phyloP scores from a whole-genome alignment of 352 stramenopile species.

The Phytophthora sp. region DNA sequence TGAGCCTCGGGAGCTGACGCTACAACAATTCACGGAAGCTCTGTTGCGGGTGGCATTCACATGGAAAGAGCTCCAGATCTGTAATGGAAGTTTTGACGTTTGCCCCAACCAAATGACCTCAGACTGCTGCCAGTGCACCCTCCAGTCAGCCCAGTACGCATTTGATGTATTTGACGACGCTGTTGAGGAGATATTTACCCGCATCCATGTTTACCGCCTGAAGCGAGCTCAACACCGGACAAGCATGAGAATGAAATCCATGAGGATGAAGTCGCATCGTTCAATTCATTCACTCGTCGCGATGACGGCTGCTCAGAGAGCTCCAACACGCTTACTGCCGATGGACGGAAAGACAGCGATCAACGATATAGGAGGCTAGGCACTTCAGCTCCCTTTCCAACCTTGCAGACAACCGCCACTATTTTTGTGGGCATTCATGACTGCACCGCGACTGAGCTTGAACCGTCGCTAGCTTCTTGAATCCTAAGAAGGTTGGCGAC shows the following conservation, averaged over 20 bases:
- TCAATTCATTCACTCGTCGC: conserved; percentile 23
- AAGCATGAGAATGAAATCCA: conserved; percentile 39
- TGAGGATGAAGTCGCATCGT: conserved; percentile 19
- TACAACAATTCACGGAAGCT: conserved; percentile 61
- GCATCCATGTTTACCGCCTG: conserved; percentile 38
- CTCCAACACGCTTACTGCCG: conserved; percentile 11
- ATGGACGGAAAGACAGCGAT: background rate
- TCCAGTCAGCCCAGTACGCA: conserved; percentile 32
- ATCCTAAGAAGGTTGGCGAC: background rate
- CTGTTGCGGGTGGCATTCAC: conserved; percentile 53
- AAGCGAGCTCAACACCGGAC: conserved; percentile 33
- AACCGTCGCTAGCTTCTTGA: conserved; percentile 16
- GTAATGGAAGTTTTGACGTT: conserved; percentile 55
- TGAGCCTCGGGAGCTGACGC: conserved; percentile 38
- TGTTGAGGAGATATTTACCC: conserved; percentile 48
- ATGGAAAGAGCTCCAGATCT: conserved; percentile 56
- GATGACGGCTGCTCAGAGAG: conserved; percentile 10
- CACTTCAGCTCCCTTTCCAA: background rate
- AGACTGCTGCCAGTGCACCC: conserved; percentile 45
- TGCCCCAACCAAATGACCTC: conserved; percentile 58
- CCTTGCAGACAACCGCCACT: background rate
- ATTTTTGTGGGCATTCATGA: conserved; percentile 11
- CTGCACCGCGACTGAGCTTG: background rate
- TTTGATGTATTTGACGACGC: conserved; percentile 53
- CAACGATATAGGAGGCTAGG: conserved; percentile 1